phyloP scores from a whole-genome alignment of 2,329 filamentous ascomycete genomes.

The Penicillium thymicola region DNA sequence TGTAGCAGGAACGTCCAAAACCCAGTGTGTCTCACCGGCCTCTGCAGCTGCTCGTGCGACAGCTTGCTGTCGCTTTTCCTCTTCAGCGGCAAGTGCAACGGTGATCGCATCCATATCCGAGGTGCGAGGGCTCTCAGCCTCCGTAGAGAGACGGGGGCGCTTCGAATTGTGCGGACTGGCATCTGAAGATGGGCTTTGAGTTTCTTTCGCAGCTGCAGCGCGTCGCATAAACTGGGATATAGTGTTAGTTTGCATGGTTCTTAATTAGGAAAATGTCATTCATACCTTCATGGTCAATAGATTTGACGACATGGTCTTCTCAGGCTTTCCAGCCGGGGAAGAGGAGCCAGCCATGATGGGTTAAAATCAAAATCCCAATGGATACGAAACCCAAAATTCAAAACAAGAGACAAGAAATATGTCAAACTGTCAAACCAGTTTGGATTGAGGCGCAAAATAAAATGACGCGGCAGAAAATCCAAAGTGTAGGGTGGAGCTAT shows the following conservation, averaged over 20 bases:
- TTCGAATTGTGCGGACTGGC: slow-evolving; percentile 32
- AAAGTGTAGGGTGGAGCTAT: slow-evolving; percentile 2
- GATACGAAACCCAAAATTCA: neutral
- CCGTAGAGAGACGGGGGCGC: slow-evolving; percentile 34
- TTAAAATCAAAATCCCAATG: neutral
- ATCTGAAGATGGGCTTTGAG: slow-evolving; percentile 35
- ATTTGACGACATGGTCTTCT: slow-evolving; percentile 77
- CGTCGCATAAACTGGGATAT: slow-evolving; percentile 77
- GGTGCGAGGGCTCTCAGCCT: slow-evolving; percentile 18
- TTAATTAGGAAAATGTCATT: neutral
- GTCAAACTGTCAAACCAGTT: neutral
- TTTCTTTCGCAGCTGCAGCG: slow-evolving; percentile 60
- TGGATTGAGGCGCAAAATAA: neutral
- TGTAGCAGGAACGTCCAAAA: slow-evolving; percentile 33
- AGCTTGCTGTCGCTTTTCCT: slow-evolving; percentile 41
- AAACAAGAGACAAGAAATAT: neutral
- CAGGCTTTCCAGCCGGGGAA: slow-evolving; percentile 54
- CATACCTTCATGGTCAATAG: slow-evolving; percentile 81
- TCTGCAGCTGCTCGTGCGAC: slow-evolving; percentile 41
- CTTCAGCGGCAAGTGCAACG: slow-evolving; percentile 41
- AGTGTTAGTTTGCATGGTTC: neutral
- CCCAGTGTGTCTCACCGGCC: slow-evolving; percentile 46
- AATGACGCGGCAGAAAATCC: slow-evolving; percentile 24
- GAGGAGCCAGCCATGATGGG: slow-evolving; percentile 32
- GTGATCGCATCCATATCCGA: slow-evolving; percentile 41